phyloP scores from a whole-genome alignment of 331 rosid genomes.

The Telfairia occidentalis region DNA sequence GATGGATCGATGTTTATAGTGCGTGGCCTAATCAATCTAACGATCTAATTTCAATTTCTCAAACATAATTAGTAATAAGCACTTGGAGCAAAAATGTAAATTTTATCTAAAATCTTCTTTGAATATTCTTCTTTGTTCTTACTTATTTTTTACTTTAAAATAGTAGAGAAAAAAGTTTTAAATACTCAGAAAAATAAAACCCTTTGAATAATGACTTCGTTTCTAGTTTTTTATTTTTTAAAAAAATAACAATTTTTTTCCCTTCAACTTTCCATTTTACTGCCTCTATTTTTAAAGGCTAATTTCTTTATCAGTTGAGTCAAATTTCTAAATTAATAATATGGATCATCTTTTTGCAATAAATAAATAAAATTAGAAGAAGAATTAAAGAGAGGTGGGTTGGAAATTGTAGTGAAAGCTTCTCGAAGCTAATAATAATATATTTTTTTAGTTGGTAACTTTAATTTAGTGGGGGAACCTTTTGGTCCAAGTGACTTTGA shows the following conservation, averaged over 20 bases:
- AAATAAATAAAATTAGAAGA: neutral
- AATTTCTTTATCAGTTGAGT: neutral
- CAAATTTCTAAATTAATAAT: neutral
- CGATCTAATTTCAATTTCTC: too few species aligned
- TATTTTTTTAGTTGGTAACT: neutral
- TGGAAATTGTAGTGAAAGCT: neutral
- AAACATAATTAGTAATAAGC: too few species aligned
- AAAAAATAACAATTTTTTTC: too few species aligned
- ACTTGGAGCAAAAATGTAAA: too few species aligned
- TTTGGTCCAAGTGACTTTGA: neutral
- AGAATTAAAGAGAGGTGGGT: neutral
- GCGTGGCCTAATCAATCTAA: too few species aligned
- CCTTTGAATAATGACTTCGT: too few species aligned
- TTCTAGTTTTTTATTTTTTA: too few species aligned
- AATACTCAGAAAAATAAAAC: too few species aligned
- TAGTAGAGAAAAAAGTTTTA: too few species aligned
- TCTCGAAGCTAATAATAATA: neutral
- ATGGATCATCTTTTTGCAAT: neutral
- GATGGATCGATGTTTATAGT: too few species aligned
- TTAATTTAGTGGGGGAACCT: neutral
- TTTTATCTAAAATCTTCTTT: too few species aligned
- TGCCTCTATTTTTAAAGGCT: neutral
- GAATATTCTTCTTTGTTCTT: neutral
- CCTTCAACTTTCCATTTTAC: neutral
- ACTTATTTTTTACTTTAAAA: neutral